These are phyloP conservation scores for Mortierella sp. DNA, from an alignment of 371 early-diverging fungal genomes.

Conservation along the genomic window DNA sequence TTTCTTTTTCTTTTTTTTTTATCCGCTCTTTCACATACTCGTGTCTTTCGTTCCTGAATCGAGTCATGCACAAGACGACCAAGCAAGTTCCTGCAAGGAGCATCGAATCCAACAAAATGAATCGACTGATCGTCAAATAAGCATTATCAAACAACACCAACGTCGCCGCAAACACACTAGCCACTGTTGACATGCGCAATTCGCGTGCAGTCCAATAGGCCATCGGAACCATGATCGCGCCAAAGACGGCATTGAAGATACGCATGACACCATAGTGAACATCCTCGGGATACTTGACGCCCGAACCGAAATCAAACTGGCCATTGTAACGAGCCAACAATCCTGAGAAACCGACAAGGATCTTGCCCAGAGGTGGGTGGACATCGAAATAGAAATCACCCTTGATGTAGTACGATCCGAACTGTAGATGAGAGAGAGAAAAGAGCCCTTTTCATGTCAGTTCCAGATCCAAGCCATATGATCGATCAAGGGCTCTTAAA, in stretches of 20 bases:
- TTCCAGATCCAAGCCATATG: too few relatives aligned
- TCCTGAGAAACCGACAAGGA: constrained; percentile 95
- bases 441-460: too few relatives aligned
- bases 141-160: constrained; percentile 92
- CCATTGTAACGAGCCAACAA: constrained; percentile 92
- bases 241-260: constrained; percentile 90
- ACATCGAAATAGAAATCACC: constrained; percentile 99
- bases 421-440: constrained; percentile 57
- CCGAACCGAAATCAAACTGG: constrained; percentile 92
- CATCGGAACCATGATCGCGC: constrained; percentile 93
- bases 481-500: too few relatives aligned
- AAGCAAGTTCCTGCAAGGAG: constrained; percentile 93
- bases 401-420: constrained; percentile 95
- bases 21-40: constrained; percentile 56
- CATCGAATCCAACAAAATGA: constrained; percentile 98
- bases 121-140: constrained; percentile 89
- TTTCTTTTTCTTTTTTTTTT: neutral
- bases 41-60: constrained; percentile 78
- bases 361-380: constrained; percentile 99
- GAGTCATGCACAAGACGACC: constrained; percentile 81
- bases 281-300: constrained; percentile 81
- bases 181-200: constrained; percentile 73
- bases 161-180: constrained; percentile 76
- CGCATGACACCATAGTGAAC: constrained; percentile 96
- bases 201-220: constrained; percentile 92